A percentile compares a stretch with the other conserved stretches of the same genome.
These are phyloP conservation scores for Camelina hispida DNA, from an alignment of 345 rosid genomes.

Conservation along the genomic window DNA sequence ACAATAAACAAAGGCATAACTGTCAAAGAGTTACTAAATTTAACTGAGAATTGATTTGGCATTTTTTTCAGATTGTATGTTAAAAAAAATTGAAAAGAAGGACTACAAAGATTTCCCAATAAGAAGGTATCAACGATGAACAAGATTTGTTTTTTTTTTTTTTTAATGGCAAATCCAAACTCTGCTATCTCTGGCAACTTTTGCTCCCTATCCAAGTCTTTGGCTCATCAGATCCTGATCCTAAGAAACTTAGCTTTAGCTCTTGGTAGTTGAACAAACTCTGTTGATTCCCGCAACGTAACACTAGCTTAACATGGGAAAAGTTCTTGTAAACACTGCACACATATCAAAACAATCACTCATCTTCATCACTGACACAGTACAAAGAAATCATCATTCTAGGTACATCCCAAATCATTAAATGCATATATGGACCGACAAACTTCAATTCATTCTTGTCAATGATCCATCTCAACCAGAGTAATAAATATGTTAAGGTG, in stretches of 20 bases:
- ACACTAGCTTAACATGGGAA: slow-evolving; percentile 37
- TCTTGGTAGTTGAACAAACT: slow-evolving; percentile 38
- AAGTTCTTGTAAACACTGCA: slow-evolving; percentile 44
- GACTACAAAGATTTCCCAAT: slow-evolving; percentile 29
- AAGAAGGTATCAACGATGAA: slow-evolving; percentile 39
- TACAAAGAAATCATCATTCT: background rate
- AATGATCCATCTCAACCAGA: background rate
- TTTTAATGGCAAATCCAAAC: slow-evolving; percentile 38
- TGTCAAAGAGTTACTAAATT: slow-evolving; percentile 15
- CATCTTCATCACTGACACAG: slow-evolving; percentile 35
- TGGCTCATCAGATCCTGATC: slow-evolving; percentile 32
- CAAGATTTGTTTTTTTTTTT: background rate
- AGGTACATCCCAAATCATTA: background rate
- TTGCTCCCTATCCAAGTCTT: slow-evolving; percentile 37
- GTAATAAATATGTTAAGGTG: slow-evolving; percentile 1
- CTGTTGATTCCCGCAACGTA: slow-evolving; percentile 30
- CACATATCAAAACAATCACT: slow-evolving; percentile 7
- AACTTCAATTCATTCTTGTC: background rate
- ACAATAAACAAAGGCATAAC: background rate
- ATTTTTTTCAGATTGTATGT: slow-evolving; percentile 20
- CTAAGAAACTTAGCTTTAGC: slow-evolving; percentile 32
- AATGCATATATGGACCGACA: background rate
- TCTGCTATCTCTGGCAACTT: slow-evolving; percentile 31
- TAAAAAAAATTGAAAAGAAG: slow-evolving; percentile 30
- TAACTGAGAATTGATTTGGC: slow-evolving; percentile 26